Evolutionary conservation across 169 alveolate genomes (phyloP), one percentile per base, ranked within the genome.

Genomic region (Cryptosporidium sp.): DNA sequence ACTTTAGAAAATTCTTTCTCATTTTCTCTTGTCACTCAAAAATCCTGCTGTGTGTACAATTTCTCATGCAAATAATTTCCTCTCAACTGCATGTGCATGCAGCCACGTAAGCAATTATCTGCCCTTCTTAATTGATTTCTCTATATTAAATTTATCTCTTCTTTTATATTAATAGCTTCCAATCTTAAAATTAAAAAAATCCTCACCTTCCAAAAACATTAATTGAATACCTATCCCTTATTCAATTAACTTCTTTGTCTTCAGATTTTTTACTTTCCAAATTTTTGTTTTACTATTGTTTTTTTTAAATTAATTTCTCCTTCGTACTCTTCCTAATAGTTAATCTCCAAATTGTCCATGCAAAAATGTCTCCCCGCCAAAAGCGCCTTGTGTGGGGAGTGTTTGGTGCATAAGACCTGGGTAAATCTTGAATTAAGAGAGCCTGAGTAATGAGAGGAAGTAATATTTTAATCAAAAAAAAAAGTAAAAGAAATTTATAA

Each of bases 341-440:
- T 65, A 26, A 65, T 65, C 72, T 65, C 72, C 72, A 65, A 65
- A 65, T 65, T 62, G 45, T 31, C 2, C 72, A 65, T 65, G 72
- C 72, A 65, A 26, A 65, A 37, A 56, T 12, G 18, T 3, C 67
- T 2, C 5, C 67, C 67, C 67, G 67, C 72, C 44, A 31, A 8
- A 18, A 7, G 72, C 72, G 72, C 72, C 72, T 33, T 0, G 5
- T 31, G 72, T 65, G 72, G 72, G 72, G 72, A 65, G 2, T 18
- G 51, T 14, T 26, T 7, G 33, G 18, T 56, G 67, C 67, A 56
- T 18, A 26, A 56, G 10, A 1, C 16, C 37, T 8, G n/a, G 67
- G 67, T 26, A 56, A 56, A 56, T 56, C 14, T 26, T 26, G 3
- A 26, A 56, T 56, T 26, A 16, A n/a, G 67, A 26, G n/a, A 9